phyloP scores from a whole-genome alignment of 169 alveolate genomes.

The Besnoitia besnoiti region DNA sequence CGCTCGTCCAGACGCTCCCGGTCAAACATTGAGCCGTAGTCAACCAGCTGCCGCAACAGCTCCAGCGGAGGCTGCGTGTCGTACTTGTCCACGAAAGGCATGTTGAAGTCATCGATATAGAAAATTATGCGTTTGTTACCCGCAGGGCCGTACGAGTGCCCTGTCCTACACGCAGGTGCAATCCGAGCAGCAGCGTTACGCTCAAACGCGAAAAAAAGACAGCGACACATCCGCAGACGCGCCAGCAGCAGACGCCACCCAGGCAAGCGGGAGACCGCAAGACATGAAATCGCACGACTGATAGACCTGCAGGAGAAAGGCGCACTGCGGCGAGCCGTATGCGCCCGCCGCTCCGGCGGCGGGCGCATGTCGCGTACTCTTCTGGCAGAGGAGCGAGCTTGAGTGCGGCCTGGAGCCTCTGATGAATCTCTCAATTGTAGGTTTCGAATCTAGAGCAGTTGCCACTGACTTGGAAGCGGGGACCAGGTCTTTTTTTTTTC shows the following conservation, averaged over 20 bases:
- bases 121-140: slow-evolving; percentile 89
- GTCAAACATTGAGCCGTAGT: slow-evolving; percentile 71
- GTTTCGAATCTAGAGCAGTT: no score
- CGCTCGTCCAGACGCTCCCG: slow-evolving; percentile 81
- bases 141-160: slow-evolving; percentile 93
- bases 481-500: not conserved
- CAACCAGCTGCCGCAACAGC: slow-evolving; percentile 92
- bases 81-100: slow-evolving; percentile 96
- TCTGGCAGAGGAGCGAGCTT: no score
- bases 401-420: no score
- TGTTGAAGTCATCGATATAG: slow-evolving; percentile 94
- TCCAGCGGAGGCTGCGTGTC: slow-evolving; percentile 95
- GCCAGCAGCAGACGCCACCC: not conserved
- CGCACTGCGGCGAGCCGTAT: no score
- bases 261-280: not conserved
- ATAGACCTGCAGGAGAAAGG: no score
- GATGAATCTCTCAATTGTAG: no score
- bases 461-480: not conserved
- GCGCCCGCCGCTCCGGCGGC: no score
- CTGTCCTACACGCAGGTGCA: slow-evolving; percentile 76
- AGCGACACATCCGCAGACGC: not conserved
- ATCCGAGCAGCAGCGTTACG: not conserved
- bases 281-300: no score
- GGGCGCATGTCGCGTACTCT: no score
- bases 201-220: not conserved